Conservation (phyloP, 495 filamentous ascomycete species). For the Penicillium longicatenatum region DNA sequence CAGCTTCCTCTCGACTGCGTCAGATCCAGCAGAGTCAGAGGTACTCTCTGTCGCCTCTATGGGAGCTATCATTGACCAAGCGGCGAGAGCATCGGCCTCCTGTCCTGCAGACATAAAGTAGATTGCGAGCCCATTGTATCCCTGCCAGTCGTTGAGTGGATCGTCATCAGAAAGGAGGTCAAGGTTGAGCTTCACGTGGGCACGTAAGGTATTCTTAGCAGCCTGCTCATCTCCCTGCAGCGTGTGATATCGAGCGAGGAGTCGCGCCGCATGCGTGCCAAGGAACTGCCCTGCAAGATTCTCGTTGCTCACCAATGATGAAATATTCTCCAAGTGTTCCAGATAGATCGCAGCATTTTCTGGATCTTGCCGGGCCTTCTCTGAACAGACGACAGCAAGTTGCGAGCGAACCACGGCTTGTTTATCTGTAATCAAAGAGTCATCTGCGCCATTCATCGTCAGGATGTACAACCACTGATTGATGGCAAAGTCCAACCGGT, state of each 20-base stretch:
- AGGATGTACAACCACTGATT: neutral
- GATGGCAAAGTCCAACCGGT: neutral
- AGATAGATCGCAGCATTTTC: neutral
- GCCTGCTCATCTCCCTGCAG: constrained; percentile 26
- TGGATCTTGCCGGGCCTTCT: neutral
- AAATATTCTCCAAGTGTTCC: neutral
- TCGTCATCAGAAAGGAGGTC: constrained; percentile 48
- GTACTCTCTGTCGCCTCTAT: neutral
- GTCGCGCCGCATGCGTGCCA: constrained; percentile 4
- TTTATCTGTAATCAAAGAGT: neutral
- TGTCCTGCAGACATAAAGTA: constrained; percentile 20
- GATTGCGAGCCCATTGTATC: constrained; percentile 30
- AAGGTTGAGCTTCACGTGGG: constrained; percentile 34
- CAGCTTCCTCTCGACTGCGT: neutral
- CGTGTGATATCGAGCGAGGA: constrained; percentile 31
- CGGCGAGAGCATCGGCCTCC: constrained; percentile 19
- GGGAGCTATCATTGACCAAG: constrained; percentile 22
- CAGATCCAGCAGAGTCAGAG: neutral
- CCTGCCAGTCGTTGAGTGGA: constrained; percentile 42
- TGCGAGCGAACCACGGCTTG: neutral
- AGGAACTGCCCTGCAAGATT: neutral
- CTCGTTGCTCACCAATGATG: neutral
- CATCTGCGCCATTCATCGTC: neutral
- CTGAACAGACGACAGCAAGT: neutral
- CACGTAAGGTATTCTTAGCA: constrained; percentile 28